Evolutionary conservation across 768 basidiomycete species (phyloP).

Genomic region (Cubamyces lactineus): DNA sequence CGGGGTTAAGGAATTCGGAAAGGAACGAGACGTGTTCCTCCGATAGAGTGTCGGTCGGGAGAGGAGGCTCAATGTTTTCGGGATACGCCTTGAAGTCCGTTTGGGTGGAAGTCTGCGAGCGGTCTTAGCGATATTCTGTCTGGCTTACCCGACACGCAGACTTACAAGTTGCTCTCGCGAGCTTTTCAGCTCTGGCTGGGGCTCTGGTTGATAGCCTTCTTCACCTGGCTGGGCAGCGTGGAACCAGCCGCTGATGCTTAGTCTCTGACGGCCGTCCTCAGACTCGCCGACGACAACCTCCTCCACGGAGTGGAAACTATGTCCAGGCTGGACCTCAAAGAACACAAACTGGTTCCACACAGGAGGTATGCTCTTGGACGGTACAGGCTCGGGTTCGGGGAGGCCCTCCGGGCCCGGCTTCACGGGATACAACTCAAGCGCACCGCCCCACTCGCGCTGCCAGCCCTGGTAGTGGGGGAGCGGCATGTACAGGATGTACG

Average conservation of each 20-base stretch:
- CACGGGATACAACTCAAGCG: conserved; percentile 90
- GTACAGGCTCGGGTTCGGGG: conserved; percentile 68
- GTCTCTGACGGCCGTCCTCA: conserved; percentile 70
- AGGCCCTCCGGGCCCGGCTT: conserved; percentile 57
- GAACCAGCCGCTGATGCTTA: conserved; percentile 98
- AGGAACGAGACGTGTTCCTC: conserved; percentile 72
- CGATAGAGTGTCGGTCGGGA: conserved; percentile 57
- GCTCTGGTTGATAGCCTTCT: conserved; percentile 73
- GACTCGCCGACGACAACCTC: conserved; percentile 87
- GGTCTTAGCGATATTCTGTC: background rate
- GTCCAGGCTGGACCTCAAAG: conserved; percentile 92
- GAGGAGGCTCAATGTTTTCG: conserved; percentile 47
- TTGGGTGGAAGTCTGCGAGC: conserved; percentile 60
- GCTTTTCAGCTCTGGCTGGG: conserved; percentile 59
- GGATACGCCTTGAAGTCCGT: conserved; percentile 57
- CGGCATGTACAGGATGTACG: conserved; percentile 97
- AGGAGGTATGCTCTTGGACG: conserved; percentile 70
- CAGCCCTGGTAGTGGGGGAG: conserved; percentile 73
- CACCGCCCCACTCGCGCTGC: conserved; percentile 91
- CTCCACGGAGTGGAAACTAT: conserved; percentile 95
- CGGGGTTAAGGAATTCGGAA: conserved; percentile 83
- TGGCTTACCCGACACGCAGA: conserved; percentile 24
- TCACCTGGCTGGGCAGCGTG: conserved; percentile 91
- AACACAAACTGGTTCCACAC: conserved; percentile 90
- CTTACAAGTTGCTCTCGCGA: conserved; percentile 93